These are phyloP conservation scores for Xylogone sp. DNA, from an alignment of 2,329 filamentous ascomycete species.

Conservation along the genomic window DNA sequence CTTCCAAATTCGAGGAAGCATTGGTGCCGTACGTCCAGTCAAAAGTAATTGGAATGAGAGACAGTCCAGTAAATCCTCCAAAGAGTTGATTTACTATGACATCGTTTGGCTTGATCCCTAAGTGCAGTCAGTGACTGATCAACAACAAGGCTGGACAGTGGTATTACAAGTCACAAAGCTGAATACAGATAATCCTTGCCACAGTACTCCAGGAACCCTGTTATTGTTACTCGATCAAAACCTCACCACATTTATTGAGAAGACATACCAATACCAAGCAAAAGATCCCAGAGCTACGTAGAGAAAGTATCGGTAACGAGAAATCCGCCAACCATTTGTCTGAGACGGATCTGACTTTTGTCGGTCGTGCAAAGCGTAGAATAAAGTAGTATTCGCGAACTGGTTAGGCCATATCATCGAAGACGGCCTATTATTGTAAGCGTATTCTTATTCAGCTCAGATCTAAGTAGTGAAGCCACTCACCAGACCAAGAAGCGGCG, in stretches of 20 bases:
- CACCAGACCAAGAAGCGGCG: conserved; percentile 7
- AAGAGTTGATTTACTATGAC: conserved; percentile 69
- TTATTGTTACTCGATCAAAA: conserved; percentile 40
- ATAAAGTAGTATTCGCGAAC: conserved; percentile 12
- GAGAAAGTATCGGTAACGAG: conserved; percentile 62
- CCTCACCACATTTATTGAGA: conserved; percentile 44
- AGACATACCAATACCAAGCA: conserved; percentile 58
- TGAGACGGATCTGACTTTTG: conserved; percentile 45
- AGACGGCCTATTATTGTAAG: conserved; percentile 9
- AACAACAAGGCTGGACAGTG: not conserved
- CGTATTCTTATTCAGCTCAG: conserved; percentile 2
- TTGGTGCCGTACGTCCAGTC: conserved; percentile 64
- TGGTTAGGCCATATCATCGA: conserved; percentile 15
- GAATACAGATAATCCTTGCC: conserved; percentile 43
- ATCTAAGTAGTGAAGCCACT: not conserved
- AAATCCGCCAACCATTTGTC: conserved; percentile 57
- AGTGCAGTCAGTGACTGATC: not conserved
- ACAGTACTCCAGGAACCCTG: conserved; percentile 38
- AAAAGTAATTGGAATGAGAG: conserved; percentile 65
- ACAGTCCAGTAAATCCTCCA: conserved; percentile 62
- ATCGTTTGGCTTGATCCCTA: conserved; percentile 60
- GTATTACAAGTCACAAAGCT: conserved; percentile 59
- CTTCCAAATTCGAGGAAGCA: not conserved
- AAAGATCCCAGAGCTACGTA: conserved; percentile 55
- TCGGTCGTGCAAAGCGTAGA: conserved; percentile 55